Percentiles rank a stretch among this genome's conserved stretches.
Conservation (phyloP, 2,329 filamentous ascomycete species). For the Claviceps humidiphila region DNA sequence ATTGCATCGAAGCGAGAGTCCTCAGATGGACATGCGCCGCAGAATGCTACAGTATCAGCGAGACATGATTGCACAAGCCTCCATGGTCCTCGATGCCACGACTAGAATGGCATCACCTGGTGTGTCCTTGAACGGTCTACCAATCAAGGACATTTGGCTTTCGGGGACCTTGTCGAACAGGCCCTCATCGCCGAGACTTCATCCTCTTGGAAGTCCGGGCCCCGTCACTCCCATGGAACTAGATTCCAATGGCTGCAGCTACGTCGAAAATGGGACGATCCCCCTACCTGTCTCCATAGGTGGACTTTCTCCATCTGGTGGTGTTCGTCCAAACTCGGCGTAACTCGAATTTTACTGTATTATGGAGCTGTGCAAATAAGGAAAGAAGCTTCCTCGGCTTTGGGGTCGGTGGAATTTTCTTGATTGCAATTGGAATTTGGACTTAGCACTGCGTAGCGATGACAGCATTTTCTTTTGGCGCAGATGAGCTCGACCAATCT, state of each 20-base stretch:
- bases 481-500: not conserved
- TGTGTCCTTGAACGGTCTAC: constrained; percentile 21
- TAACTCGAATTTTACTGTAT: not conserved
- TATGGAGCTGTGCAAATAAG: too few species aligned
- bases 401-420: not conserved
- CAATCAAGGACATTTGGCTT: constrained; percentile 25
- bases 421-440: not conserved
- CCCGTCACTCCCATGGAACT: constrained; percentile 50
- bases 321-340: not conserved
- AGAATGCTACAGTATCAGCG: constrained; percentile 45
- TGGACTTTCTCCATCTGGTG: not conserved
- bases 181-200: constrained; percentile 35
- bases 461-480: not conserved
- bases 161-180: constrained; percentile 26
- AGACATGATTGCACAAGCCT: constrained; percentile 47
- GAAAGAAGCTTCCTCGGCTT: not conserved
- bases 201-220: constrained; percentile 43
- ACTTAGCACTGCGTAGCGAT: not conserved
- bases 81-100: constrained; percentile 25
- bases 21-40: constrained; percentile 32
- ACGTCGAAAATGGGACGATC: constrained; percentile 16
- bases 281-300: not conserved
- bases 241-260: constrained; percentile 24
- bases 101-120: constrained; percentile 14
- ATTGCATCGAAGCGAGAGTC: constrained; percentile 7